Evolutionary conservation across 495 filamentous ascomycete species (phyloP).

Genomic region (Parathielavia appendiculata): DNA sequence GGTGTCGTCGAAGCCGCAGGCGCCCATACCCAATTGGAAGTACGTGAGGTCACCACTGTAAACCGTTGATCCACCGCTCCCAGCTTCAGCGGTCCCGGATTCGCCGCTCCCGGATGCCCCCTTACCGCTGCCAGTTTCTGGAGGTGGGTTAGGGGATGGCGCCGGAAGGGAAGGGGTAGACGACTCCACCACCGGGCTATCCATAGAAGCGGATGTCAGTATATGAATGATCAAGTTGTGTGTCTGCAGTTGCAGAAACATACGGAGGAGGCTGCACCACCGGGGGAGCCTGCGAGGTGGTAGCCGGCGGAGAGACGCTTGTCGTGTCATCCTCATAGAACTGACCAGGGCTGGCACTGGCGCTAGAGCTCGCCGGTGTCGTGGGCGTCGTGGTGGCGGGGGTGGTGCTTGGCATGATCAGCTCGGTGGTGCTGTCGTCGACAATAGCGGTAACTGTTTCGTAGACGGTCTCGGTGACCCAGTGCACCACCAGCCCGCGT

Average conservation of each 20-base stretch:
- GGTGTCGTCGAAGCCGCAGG: conserved; percentile 42
- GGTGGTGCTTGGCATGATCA: conserved; percentile 31
- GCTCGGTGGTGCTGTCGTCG: conserved; percentile 40
- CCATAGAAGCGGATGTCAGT: conserved; percentile 15
- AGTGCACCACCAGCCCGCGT: conserved; percentile 43
- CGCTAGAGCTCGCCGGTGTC: conserved; percentile 6
- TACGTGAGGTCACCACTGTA: conserved; percentile 45
- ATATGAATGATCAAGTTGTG: not conserved
- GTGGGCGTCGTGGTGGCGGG: conserved; percentile 17
- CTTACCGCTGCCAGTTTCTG: not conserved
- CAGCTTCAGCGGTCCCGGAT: too few relatives aligned
- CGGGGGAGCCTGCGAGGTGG: conserved; percentile 15
- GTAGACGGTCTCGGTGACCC: conserved; percentile 44
- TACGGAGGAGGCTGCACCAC: conserved; percentile 17
- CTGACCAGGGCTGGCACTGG: conserved; percentile 28
- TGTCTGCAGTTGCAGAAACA: conserved; percentile 15
- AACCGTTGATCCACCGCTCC: conserved; percentile 19
- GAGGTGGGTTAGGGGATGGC: conserved; percentile 6
- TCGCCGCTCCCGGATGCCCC: conserved; percentile 1
- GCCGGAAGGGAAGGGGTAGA: conserved; percentile 6
- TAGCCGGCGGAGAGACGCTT: conserved; percentile 17
- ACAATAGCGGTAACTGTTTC: conserved; percentile 46
- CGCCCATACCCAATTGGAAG: conserved; percentile 41
- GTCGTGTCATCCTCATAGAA: conserved; percentile 37
- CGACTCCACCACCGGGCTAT: conserved; percentile 16